A percentile compares a stretch with the other conserved stretches of the same genome.
Evolutionary conservation across 2,329 filamentous ascomycete genomes (phyloP).

Genomic region (Sclerotinia trifoliorum): DNA sequence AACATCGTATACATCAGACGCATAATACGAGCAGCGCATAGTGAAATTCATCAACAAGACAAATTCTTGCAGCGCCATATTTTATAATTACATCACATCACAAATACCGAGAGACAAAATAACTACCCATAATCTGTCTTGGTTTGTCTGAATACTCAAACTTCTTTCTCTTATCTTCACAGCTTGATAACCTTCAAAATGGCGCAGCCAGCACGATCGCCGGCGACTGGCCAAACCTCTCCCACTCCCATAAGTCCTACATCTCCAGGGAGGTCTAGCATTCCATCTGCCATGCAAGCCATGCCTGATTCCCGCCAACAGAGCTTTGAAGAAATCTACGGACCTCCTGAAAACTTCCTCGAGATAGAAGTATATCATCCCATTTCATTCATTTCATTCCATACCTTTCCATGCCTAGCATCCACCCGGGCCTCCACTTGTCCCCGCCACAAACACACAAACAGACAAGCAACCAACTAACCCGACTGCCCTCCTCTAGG

Average conservation of each 20-base stretch:
- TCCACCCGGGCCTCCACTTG: conserved; percentile 7
- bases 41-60: neutral
- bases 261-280: conserved; percentile 16
- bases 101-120: neutral
- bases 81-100: neutral
- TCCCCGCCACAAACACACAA: neutral
- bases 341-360: conserved; percentile 95
- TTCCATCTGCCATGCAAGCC: conserved; percentile 51
- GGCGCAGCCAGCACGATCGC: conserved; percentile 13
- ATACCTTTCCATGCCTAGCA: conserved; percentile 15
- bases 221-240: conserved; percentile 11
- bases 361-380: conserved; percentile 78
- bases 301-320: conserved; percentile 78
- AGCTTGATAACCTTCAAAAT: conserved; percentile 1
- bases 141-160: neutral
- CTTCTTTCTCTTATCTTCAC: no score
- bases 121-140: neutral
- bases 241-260: conserved; percentile 19
- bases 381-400: conserved; percentile 5
- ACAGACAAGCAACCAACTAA: conserved; percentile 19
- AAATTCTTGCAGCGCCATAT: neutral
- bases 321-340: conserved; percentile 98
- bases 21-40: neutral
- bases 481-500: conserved; percentile 50
- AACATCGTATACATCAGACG: neutral